Evolutionary conservation across 441 rosid genomes (phyloP).

Genomic region (Isatis lusitanica): DNA sequence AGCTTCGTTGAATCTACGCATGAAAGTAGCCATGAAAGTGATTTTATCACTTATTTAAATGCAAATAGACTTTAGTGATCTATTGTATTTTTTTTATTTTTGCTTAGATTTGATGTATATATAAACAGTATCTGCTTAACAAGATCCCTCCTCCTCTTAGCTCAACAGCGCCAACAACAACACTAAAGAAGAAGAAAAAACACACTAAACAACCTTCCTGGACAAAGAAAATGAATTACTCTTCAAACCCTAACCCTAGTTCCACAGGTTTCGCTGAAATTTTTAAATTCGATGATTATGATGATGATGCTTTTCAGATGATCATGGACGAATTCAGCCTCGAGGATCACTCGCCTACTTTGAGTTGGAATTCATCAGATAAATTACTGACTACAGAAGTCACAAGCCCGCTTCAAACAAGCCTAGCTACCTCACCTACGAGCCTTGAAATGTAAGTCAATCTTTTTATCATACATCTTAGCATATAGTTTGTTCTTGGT

Average conservation of each 20-base stretch:
- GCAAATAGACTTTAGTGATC: background rate
- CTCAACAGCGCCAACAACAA: slow-evolving; percentile 6
- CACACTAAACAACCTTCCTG: background rate
- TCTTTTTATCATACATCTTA: background rate
- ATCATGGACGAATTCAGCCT: slow-evolving; percentile 25
- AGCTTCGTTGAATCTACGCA: slow-evolving; percentile 29
- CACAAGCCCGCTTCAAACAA: slow-evolving; percentile 33
- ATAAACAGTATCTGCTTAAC: slow-evolving; percentile 20
- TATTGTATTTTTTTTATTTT: background rate
- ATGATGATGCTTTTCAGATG: slow-evolving; percentile 13
- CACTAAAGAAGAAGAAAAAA: background rate
- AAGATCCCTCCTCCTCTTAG: slow-evolving; percentile 20
- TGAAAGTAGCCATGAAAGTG: slow-evolving; percentile 16
- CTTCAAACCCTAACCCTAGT: slow-evolving; percentile 37
- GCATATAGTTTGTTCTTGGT: background rate
- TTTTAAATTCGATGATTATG: slow-evolving; percentile 19
- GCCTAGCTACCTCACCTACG: slow-evolving; percentile 20
- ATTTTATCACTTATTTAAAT: slow-evolving; percentile 6
- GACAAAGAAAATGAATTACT: slow-evolving; percentile 26
- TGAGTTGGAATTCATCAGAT: slow-evolving; percentile 35
- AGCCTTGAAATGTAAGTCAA: slow-evolving; percentile 30
- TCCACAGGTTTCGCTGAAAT: slow-evolving; percentile 5
- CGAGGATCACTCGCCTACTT: slow-evolving; percentile 26
- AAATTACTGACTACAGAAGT: slow-evolving; percentile 20
- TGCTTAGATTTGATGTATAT: slow-evolving; percentile 3